Base-by-base conservation (phyloP, 148 eudicot species). In the Rhododendron ovatum region DNA sequence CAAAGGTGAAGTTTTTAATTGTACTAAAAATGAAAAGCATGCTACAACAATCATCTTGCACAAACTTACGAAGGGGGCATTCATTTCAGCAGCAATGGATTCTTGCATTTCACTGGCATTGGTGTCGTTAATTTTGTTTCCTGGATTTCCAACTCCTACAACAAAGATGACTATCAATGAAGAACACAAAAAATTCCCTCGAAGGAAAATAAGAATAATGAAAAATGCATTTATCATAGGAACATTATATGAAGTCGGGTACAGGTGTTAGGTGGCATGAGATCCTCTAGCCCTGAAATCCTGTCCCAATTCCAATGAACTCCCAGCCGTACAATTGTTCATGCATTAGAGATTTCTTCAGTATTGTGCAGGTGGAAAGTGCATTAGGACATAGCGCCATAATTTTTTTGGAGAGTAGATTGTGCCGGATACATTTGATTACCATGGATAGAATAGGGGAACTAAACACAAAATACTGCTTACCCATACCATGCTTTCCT, bases 401-500 rank as follows among this genome's bases (percentile, higher is more conserved):
- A 0, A 28, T 30, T 11, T 30, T 28, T 69, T 28, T 12, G 37
- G 30, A 67, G 35, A 9, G n/a, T 3, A 10, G 73, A 65, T 26
- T n/a, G 33, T 71, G 39, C 4, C 1, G 22, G 41, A 71, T 13
- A 71, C 22, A 4, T 33, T 39, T 71, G 33, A 13, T 13, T 30
- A 28, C 30, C 76, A 30, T 71, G 76, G 41, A 5, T 71, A 33
- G 20, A 28, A 30, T 13, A 30, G 76, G 39, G 76, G 76, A 67
- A 47, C 17, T 13, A 55, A 55, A 2, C 15, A 78, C 43, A n/a
- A 24, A 78, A 45, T 45, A 24, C 13, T 48, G 37, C 79, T 79
- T 77, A 90, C 95, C 93, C 17, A 51, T 71, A 2, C 51, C 45
- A 39, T 85, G 84, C 43, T 28, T 88, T 67, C 78, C 81, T 59